Base-by-base conservation (phyloP, 192 early-diverging fungal genomes). In the Chytriomyces sp. region DNA sequence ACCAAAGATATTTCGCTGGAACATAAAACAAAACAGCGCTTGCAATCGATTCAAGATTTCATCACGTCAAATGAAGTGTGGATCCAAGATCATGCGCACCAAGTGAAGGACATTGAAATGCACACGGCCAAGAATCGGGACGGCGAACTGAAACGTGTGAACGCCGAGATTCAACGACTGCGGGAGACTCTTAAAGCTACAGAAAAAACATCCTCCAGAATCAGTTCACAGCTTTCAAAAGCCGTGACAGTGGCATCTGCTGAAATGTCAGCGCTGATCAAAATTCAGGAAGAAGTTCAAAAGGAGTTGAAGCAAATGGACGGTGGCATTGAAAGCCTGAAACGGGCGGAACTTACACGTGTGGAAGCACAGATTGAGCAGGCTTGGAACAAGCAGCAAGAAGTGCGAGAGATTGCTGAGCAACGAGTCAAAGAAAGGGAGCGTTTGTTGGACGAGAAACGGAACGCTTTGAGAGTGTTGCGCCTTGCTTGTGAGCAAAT, bases 231-330 rank as follows among this genome's bases (percentile, higher is more conserved):
- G 23, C 47, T 75, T 45, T 18, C 73, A 6, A 75, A 75, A 66
- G 43, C 63, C 8, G 53, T 50, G 6, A 75, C 73, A 23, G 43
- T 75, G 20, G 35, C 73, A 26, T 75, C 48, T 2, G 73, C 73
- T 18, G 73, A 75, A 75, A 65, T 53, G 7, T 64, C 73, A 3
- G 73, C 73, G 6, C 64, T 75, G 7, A 23, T 18, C 2, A 75
- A 75, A 66, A 75, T 75, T 45, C 20, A 60, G 7, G 73, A 75
- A 43, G 73, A 75, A 16, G 28, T 61, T 10, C 73, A 75, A 43
- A 75, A 75, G n/a, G 73, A 75, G 35, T 53, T 75, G 23, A 64
- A 53, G 48, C 20, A 10, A 16, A 50, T 45, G 11, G 73, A 75
- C 9, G 46, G 11, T 23, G 73, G 26, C 7, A 26, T 75, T n/a